Base-by-base conservation (phyloP, 2,329 filamentous ascomycete genomes). In the Gaeumannomyces tritici region DNA sequence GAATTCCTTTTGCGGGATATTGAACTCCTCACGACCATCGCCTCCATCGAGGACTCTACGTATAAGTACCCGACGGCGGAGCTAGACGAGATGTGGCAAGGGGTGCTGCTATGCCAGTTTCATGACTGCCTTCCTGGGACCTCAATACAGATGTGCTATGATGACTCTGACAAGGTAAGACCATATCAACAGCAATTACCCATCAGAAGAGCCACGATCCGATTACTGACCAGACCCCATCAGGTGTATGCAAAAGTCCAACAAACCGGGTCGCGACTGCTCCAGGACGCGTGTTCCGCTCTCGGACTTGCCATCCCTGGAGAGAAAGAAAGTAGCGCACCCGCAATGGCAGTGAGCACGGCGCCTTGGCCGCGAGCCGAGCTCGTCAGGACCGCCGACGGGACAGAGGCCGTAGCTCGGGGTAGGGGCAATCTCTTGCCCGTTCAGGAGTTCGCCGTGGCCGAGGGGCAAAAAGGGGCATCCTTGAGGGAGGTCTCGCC, bases 81-180 rank as follows among this genome's bases (percentile, higher is more conserved):
- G 26, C 78, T 89, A 47, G 86, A 89, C 66, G 77, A 82, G 58
- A 87, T 89, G 80, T 89, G 86, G 86, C 85, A 89, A 72, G 79
- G 78, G 63, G 80, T 87, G 2, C 74, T 89, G 27, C 76, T 89
- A 3, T 89, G 86, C 64, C 86, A 89, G 65, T 89, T 89, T 76
- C 86, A 89, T 63, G 86, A 89, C 67, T 88, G 86, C 67, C 73
- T 89, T 60, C 86, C 86, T 0, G 86, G 86, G 31, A 88, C 83
- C 65, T 83, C 80, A 4, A 89, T 89, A 64, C 84, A 87, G 67
- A 88, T 89, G 84, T 87, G 84, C 71, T 89, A 89, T 66, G 83
- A 87, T 67, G 86, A 89, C 67, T 87, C 85, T 0, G 83, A 87
- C 67, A 76, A 84, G 69, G 77, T 79, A 68, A 59, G 72, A 66